These are phyloP conservation scores for Chlorella ohadii DNA, from an alignment of 139 green algal species.

Conservation along the genomic window DNA sequence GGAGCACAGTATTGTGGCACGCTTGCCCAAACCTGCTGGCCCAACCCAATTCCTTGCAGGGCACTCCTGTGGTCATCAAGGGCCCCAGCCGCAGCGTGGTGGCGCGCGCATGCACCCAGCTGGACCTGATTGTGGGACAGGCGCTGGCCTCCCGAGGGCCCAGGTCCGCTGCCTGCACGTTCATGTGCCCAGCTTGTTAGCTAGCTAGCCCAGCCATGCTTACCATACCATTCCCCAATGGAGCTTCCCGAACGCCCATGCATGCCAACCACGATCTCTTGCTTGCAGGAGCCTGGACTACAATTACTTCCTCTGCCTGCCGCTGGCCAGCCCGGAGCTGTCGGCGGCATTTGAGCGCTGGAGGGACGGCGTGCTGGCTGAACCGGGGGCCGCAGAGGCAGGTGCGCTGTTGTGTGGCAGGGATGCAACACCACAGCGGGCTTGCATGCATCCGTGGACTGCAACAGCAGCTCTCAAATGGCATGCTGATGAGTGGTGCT, in stretches of 20 bases:
- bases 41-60: background rate
- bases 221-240: too few relatives aligned
- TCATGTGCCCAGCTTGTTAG: too few relatives aligned
- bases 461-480: too few relatives aligned
- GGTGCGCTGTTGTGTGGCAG: too few relatives aligned
- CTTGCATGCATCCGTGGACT: too few relatives aligned
- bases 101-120: conserved; percentile 17
- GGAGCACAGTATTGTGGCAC: too few relatives aligned
- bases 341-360: background rate
- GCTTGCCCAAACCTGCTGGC: background rate
- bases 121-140: conserved; percentile 2
- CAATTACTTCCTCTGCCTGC: conserved; percentile 29
- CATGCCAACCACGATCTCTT: background rate
- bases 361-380: background rate
- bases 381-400: background rate
- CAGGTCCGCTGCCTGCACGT: background rate
- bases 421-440: too few relatives aligned
- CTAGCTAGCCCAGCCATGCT: too few relatives aligned
- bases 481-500: too few relatives aligned
- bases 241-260: too few relatives aligned
- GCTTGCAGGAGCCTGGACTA: conserved; percentile 15
- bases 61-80: background rate
- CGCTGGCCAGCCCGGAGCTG: background rate
- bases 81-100: background rate
- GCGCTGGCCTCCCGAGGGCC: background rate